Evolutionary conservation across 768 basidiomycete genomes (phyloP), one percentile per base, ranked within the genome.

Genomic region (Austroboletus eburneus): DNA sequence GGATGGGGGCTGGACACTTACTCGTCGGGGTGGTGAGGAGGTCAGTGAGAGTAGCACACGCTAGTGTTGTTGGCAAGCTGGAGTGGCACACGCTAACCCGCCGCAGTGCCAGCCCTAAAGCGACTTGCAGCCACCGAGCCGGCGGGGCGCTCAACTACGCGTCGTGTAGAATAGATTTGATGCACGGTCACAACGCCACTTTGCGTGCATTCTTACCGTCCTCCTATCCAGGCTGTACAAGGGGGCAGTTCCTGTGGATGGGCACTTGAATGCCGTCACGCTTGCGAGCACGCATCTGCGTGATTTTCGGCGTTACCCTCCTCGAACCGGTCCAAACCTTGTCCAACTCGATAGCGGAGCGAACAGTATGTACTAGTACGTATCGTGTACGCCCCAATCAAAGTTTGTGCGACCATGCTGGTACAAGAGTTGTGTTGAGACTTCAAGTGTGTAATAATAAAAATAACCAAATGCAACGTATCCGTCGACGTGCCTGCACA

Each of bases 401-500:
- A n/a, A n/a, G n/a, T n/a, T n/a, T n/a, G n/a, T n/a, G n/a, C n/a
- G n/a, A n/a, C n/a, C n/a, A n/a, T n/a, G n/a, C n/a, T n/a, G n/a
- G n/a, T n/a, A n/a, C n/a, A n/a, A n/a, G n/a, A n/a, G n/a, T n/a
- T n/a, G n/a, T n/a, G n/a, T n/a, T n/a, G n/a, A n/a, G n/a, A n/a
- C n/a, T n/a, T n/a, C n/a, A n/a, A 27, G 10, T 27, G 25, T 5
- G 32, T 33, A 33, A 12, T 33, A 9, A 4, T 33, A 12, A 33
- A 62, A 59, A 53, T 59, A 62, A 42, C 40, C 25, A 50, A 48
- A 49, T 53, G 50, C 51, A 63, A 58, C 51, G 51, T 60, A 48
- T 63, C 52, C 64, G 64, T 66, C 68, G 60, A 58, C 62, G 57
- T 60, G n/a, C 57, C 37, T 37, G 40, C 45, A 45, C 42, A 65